Conservation (phyloP, 805 yeast species). For the Priceomyces castillae region DNA sequence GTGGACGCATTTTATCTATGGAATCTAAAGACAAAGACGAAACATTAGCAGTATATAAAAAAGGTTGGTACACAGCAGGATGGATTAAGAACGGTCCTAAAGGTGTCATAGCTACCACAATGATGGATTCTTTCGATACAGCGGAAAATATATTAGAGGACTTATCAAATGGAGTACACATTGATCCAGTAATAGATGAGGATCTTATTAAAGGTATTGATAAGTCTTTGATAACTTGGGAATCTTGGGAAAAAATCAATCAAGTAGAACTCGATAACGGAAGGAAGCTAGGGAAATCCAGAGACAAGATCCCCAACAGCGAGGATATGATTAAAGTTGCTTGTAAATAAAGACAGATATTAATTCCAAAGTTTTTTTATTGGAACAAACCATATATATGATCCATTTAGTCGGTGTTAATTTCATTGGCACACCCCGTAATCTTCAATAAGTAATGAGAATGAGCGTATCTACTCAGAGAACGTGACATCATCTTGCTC, state of each 20-base stretch:
- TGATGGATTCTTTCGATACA: conserved; percentile 77
- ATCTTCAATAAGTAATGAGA: conserved; percentile 29
- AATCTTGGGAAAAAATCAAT: conserved; percentile 63
- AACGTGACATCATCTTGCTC: conserved; percentile 19
- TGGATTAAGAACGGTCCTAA: conserved; percentile 87
- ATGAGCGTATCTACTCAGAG: conserved; percentile 29
- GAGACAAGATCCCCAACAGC: conserved; percentile 53
- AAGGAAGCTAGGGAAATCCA: conserved; percentile 43
- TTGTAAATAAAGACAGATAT: conserved; percentile 16
- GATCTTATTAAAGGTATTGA: conserved; percentile 12
- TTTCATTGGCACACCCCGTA: conserved; percentile 25
- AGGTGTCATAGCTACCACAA: conserved; percentile 90
- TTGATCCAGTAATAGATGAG: conserved; percentile 19
- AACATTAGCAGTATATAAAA: conserved; percentile 22
- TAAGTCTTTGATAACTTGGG: conserved; percentile 49
- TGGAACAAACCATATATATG: background rate
- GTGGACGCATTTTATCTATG: conserved; percentile 29
- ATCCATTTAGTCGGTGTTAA: background rate
- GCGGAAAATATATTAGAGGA: conserved; percentile 66
- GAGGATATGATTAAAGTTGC: conserved; percentile 48
- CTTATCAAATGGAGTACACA: conserved; percentile 29
- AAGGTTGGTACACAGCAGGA: conserved; percentile 75
- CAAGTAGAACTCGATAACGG: conserved; percentile 53
- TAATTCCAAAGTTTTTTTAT: background rate
- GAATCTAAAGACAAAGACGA: conserved; percentile 13